Conservation (phyloP, 2,329 filamentous ascomycete genomes). For the Fusarium sambucinum region DNA sequence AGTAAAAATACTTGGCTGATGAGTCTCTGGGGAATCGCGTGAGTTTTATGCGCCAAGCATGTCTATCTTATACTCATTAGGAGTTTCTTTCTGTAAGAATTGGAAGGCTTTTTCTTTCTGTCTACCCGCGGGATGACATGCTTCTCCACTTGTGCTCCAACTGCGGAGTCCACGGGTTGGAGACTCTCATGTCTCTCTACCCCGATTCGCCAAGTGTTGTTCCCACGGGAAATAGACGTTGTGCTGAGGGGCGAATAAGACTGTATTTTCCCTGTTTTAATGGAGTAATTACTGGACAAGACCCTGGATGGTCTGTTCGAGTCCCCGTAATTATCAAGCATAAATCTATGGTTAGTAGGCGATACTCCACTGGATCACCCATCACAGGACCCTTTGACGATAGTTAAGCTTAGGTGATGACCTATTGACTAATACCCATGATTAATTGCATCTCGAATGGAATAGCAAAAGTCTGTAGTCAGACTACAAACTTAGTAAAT, state of each 20-base stretch:
- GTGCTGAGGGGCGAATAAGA: not conserved
- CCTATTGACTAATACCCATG: not conserved
- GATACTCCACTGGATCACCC: not conserved
- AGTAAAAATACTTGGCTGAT: constrained; percentile 3
- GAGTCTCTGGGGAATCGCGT: not conserved
- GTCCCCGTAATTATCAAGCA: constrained; percentile 3
- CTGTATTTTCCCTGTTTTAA: not conserved
- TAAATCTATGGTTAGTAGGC: constrained; percentile 7
- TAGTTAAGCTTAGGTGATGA: rapidly evolving
- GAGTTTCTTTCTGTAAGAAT: not conserved
- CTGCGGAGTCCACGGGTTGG: not conserved
- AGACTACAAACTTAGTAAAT: not conserved
- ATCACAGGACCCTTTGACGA: not conserved
- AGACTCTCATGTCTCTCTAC: not conserved
- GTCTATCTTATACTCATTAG: not conserved
- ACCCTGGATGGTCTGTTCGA: not conserved
- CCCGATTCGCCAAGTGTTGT: not conserved
- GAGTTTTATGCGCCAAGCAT: not conserved
- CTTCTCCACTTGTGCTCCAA: not conserved
- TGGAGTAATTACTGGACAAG: not conserved
- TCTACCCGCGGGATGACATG: constrained; percentile 16
- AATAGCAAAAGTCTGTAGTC: not conserved
- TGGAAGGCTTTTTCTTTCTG: rapidly evolving
- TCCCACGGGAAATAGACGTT: constrained; percentile 1
- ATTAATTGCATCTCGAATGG: not conserved